A percentile compares a stretch with the other conserved stretches of the same genome.
These are phyloP conservation scores for Cordyceps javanica DNA, from an alignment of 2,329 filamentous ascomycete species.

Conservation along the genomic window DNA sequence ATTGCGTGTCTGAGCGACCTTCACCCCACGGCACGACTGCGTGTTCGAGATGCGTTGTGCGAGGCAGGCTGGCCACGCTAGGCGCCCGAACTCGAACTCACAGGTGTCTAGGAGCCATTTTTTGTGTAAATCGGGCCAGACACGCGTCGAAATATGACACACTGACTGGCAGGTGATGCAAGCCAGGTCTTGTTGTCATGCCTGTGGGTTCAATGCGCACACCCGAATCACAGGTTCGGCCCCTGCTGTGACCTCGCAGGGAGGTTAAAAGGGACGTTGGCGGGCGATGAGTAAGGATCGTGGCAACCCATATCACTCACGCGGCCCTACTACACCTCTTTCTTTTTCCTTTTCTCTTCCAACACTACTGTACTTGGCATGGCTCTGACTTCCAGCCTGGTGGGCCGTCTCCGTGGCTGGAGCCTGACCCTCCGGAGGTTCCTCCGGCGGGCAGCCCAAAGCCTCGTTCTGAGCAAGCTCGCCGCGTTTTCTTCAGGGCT, in stretches of 20 bases:
- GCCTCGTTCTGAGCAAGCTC: background rate
- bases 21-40: background rate
- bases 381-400: background rate
- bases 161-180: background rate
- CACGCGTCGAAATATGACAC: background rate
- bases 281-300: background rate
- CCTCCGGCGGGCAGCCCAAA: background rate
- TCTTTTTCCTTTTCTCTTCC: background rate
- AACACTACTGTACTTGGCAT: background rate
- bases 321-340: background rate
- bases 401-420: background rate
- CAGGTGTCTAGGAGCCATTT: background rate
- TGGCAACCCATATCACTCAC: background rate
- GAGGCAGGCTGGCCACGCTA: background rate
- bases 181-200: background rate
- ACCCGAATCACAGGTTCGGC: background rate
- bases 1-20: background rate
- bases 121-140: background rate
- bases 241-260: background rate
- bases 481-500: background rate
- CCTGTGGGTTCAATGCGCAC: background rate
- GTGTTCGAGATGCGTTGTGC: background rate
- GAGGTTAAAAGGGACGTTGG: background rate
- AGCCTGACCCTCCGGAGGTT: background rate
- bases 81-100: background rate